A percentile compares a stretch with the other conserved stretches of the same genome.
Conservation (phyloP, 306 rosid genomes). For the Glycyrrhiza uralensis region DNA sequence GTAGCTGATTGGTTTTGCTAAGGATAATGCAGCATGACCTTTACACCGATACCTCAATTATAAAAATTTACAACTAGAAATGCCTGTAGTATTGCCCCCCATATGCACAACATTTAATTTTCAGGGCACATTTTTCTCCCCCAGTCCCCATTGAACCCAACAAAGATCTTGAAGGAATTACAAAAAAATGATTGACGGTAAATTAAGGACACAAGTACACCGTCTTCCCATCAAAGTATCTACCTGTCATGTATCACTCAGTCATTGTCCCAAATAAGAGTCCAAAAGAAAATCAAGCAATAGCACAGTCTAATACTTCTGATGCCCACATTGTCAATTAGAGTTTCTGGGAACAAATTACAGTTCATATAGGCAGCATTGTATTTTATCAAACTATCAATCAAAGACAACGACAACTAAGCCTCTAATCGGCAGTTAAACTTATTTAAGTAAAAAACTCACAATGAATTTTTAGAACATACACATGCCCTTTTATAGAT, state of each 20-base stretch:
- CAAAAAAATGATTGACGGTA: constrained; percentile 1
- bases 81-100: neutral
- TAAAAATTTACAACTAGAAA: neutral
- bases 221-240: neutral
- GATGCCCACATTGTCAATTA: neutral
- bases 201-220: neutral
- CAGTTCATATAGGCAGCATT: neutral
- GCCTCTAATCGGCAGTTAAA: neutral
- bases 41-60: neutral
- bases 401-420: neutral
- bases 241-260: neutral
- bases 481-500: neutral
- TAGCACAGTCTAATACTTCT: neutral
- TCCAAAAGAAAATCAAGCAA: constrained; percentile 5
- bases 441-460: neutral
- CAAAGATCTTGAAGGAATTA: constrained; percentile 15
- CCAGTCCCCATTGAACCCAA: neutral
- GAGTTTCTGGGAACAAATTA: neutral
- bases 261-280: neutral
- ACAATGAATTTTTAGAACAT: neutral
- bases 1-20: neutral
- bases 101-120: constrained; percentile 4
- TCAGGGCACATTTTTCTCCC: neutral
- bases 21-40: neutral
- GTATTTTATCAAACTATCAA: neutral